These are phyloP conservation scores for Furcasterigmium sp. DNA, from an alignment of 2,329 filamentous ascomycete genomes.

Conservation along the genomic window DNA sequence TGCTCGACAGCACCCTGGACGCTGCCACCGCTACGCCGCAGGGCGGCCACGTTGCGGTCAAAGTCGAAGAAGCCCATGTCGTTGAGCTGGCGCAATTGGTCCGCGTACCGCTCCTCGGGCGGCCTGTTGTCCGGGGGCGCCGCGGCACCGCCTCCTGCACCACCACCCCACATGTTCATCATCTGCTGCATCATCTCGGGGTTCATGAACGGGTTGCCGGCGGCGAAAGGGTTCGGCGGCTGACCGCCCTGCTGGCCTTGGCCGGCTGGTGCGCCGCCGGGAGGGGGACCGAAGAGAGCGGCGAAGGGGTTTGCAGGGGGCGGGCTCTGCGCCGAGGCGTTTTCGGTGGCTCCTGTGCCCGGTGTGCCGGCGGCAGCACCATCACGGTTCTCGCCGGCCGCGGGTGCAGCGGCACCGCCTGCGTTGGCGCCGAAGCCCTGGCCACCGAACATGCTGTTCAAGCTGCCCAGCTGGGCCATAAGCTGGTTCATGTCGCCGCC, in stretches of 20 bases:
- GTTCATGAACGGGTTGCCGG: constrained; percentile 29
- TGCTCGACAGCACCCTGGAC: constrained; percentile 89
- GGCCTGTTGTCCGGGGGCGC: constrained; percentile 75
- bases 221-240: constrained; percentile 32
- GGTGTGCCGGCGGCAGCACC: constrained; percentile 6
- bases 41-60: constrained; percentile 82
- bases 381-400: constrained; percentile 2
- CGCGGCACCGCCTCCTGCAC: constrained; percentile 31
- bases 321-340: constrained; percentile 22
- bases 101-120: constrained; percentile 88
- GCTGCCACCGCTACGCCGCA: constrained; percentile 84
- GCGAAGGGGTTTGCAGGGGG: constrained; percentile 62
- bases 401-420: constrained; percentile 7
- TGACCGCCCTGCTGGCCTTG: constrained; percentile 20
- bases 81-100: constrained; percentile 87
- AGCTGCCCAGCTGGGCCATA: constrained; percentile 7
- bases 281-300: constrained; percentile 47
- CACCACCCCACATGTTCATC: constrained; percentile 42
- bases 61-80: constrained; percentile 99
- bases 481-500: constrained; percentile 20
- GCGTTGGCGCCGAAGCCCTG: constrained; percentile 14
- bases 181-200: constrained; percentile 52
- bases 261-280: constrained; percentile 28
- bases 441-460: constrained; percentile 4
- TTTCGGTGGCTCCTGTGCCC: constrained; percentile 15